Evolutionary conservation across 1,284 basidiomycete genomes (phyloP).

Genomic region (Rhodotorula sp.): DNA sequence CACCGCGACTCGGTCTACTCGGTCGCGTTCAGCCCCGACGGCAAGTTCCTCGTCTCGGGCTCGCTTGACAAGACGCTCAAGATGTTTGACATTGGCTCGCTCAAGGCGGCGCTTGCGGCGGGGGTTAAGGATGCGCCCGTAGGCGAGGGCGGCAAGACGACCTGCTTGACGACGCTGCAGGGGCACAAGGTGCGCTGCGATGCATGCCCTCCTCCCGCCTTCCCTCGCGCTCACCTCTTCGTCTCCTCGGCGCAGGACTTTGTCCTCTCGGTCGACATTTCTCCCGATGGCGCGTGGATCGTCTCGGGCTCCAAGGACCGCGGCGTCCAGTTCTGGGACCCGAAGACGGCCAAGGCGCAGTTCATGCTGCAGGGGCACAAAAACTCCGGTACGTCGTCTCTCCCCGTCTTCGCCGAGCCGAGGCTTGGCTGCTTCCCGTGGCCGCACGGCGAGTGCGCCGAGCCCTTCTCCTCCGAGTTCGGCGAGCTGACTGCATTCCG

Average conservation of each 20-base stretch:
- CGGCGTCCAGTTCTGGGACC: slow-evolving; percentile 86
- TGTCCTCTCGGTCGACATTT: slow-evolving; percentile 75
- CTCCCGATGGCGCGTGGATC: slow-evolving; percentile 82
- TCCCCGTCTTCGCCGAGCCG: not conserved
- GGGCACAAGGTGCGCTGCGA: slow-evolving; percentile 74
- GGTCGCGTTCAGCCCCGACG: slow-evolving; percentile 84
- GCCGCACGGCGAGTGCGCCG: too few species aligned
- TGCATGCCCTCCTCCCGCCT: not conserved
- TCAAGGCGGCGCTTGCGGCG: slow-evolving; percentile 51
- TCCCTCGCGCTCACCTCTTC: not conserved
- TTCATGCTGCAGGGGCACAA: slow-evolving; percentile 87
- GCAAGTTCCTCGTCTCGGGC: slow-evolving; percentile 72
- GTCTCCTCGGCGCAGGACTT: slow-evolving; percentile 61
- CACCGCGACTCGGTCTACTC: slow-evolving; percentile 81
- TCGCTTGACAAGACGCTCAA: slow-evolving; percentile 84
- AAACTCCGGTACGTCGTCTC: slow-evolving; percentile 64
- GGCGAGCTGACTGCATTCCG: not conserved
- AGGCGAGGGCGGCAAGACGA: slow-evolving; percentile 49
- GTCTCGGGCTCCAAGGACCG: slow-evolving; percentile 89
- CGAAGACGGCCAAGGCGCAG: slow-evolving; percentile 69
- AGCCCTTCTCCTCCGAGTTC: not conserved
- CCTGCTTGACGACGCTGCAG: slow-evolving; percentile 73
- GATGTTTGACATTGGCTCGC: slow-evolving; percentile 74
- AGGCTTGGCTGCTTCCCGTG: too few species aligned
- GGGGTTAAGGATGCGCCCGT: slow-evolving; percentile 42